Percentiles rank a stretch among this genome's conserved stretches.
phyloP scores from a whole-genome alignment of 2,329 filamentous ascomycete species.

The Arthrobotrys musiformis region DNA sequence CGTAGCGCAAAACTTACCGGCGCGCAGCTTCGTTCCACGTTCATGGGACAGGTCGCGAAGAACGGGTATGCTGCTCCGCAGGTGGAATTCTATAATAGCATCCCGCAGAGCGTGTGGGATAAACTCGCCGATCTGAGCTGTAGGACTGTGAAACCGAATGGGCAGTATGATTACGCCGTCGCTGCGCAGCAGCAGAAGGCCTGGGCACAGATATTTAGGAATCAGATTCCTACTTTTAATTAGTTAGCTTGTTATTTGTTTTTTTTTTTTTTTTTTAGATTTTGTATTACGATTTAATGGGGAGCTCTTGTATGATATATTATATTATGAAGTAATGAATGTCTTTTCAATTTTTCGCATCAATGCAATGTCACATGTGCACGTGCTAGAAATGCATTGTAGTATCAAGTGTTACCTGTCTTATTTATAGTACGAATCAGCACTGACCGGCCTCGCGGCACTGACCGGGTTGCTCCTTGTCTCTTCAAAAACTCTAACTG shows the following conservation, averaged over 20 bases:
- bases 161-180: conserved; percentile 13
- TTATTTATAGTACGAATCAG: neutral
- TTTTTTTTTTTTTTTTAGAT: too few species aligned
- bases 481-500: neutral
- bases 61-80: conserved; percentile 22
- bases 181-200: conserved; percentile 23
- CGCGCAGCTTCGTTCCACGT: neutral
- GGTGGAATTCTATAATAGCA: conserved; percentile 32
- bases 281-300: neutral
- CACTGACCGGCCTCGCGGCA: neutral
- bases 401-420: too few species aligned
- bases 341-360: too few species aligned
- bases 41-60: conserved; percentile 12
- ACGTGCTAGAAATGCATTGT: too few species aligned
- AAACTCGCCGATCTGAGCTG: conserved; percentile 35
- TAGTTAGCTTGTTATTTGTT: too few species aligned
- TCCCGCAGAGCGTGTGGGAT: conserved; percentile 18
- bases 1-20: conserved; percentile 18
- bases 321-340: too few species aligned
- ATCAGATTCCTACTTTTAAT: conserved; percentile 21
- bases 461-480: neutral
- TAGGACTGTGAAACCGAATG: conserved; percentile 17
- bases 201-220: conserved; percentile 22
- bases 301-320: neutral
- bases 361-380: too few species aligned